Base-by-base conservation (phyloP, 176 grass and related monocot species). In the Bromus sterilis region DNA sequence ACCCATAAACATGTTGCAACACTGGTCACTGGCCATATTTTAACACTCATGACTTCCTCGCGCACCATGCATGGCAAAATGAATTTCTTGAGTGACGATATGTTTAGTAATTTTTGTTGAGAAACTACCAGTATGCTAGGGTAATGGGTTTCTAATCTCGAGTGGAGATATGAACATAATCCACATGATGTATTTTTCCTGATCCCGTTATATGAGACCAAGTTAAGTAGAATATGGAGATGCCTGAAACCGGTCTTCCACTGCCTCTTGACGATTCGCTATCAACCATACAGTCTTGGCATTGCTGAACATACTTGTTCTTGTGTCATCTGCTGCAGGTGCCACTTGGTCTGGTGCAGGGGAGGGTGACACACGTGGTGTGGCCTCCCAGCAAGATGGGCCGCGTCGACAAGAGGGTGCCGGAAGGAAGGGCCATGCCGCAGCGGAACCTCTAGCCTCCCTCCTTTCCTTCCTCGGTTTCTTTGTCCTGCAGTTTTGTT, bases 371-470 rank as follows among this genome's bases (percentile, higher is more conserved):
- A 12, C 88, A 91, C 63, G 44, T 84, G 56, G 30, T 98, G 67
- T 98, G 95, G 92, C 95, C 86, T 0, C 90, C 88, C 9, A n/a
- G 81, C 31, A 92, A 90, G 83, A 82, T 97, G 29, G 48, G 95
- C 71, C 77, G 30, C 85, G 80, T 91, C 0, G 29, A 84, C 46
- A 89, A 80, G 88, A 89, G 84, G 70, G 71, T 78, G 78, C 82
- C 60, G 25, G 61, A 85, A 71, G 88, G 83, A 37, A 84, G 88
- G 76, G 39, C 86, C 79, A 80, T 80, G 46, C 56, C 58, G 20
- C 40, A 37, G 65, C 72, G 71, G 85, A 34, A 57, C 48, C 48
- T 83, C 69, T 40, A 75, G 49, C 56, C 46, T 18, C 18, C 7
- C 39, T 69, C 40, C 48, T 25, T 48, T 72, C 0, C 56, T 68